Evolutionary conservation across 495 filamentous ascomycete genomes (phyloP).

Genomic region (Aspergillus sparsus): DNA sequence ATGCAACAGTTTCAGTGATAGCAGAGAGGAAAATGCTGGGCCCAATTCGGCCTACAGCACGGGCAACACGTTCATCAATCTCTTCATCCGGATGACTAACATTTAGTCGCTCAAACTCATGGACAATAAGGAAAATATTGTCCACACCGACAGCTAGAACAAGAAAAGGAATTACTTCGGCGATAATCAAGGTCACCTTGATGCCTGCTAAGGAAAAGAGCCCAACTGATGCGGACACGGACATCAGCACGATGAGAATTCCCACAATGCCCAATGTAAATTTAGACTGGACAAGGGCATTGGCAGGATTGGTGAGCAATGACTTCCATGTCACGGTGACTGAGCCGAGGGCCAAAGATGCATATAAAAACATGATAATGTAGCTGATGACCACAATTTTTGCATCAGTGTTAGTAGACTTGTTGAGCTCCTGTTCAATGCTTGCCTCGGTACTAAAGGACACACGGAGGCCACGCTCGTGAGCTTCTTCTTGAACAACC

Average conservation of each 20-base stretch:
- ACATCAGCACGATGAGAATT: constrained; percentile 95
- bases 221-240: constrained; percentile 90
- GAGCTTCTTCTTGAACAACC: constrained; percentile 76
- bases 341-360: constrained; percentile 86
- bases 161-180: constrained; percentile 97
- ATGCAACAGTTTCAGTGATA: constrained; percentile 88
- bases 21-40: constrained; percentile 96
- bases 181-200: constrained; percentile 95
- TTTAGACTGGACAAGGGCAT: constrained; percentile 88
- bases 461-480: constrained; percentile 72
- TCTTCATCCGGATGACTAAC: constrained; percentile 80
- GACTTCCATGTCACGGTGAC: constrained; percentile 75
- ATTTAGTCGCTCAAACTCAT: constrained; percentile 96
- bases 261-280: constrained; percentile 90
- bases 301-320: constrained; percentile 75
- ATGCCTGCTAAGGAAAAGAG: constrained; percentile 86
- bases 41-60: constrained; percentile 88
- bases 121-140: constrained; percentile 98
- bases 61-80: constrained; percentile 80
- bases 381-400: constrained; percentile 98
- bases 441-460: constrained; percentile 95
- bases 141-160: constrained; percentile 95
- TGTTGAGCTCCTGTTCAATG: constrained; percentile 88
- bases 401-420: constrained; percentile 95
- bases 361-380: constrained; percentile 97